Evolutionary conservation across 1,284 basidiomycete species (phyloP).

Genomic region (Fistulina hepatica): DNA sequence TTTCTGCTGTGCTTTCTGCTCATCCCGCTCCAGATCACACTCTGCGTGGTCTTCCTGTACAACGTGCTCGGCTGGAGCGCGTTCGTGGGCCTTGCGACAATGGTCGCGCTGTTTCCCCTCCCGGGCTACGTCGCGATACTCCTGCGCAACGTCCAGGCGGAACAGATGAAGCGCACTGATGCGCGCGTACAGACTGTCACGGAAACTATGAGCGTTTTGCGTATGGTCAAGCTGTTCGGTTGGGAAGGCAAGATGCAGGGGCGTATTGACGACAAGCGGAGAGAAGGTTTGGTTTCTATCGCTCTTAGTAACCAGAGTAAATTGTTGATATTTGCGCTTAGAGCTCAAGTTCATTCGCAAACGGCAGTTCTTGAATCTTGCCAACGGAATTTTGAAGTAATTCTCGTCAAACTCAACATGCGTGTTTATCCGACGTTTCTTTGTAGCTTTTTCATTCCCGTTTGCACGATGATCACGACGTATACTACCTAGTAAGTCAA

Average conservation of each 20-base stretch:
- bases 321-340: too few species aligned
- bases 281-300: too few species aligned
- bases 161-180: constrained; percentile 28
- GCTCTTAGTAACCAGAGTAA: too few species aligned
- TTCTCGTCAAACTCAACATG: constrained; percentile 15
- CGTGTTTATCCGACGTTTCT: not conserved
- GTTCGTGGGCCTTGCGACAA: constrained; percentile 42
- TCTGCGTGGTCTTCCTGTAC: constrained; percentile 27
- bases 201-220: constrained; percentile 40
- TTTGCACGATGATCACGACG: constrained; percentile 14
- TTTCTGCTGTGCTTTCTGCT: constrained; percentile 18
- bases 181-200: constrained; percentile 41
- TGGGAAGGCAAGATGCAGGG: constrained; percentile 49
- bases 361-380: constrained; percentile 32
- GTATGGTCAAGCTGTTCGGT: constrained; percentile 63
- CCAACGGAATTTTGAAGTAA: constrained; percentile 35
- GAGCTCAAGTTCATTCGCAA: constrained; percentile 41
- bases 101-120: constrained; percentile 42
- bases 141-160: constrained; percentile 20
- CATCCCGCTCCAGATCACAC: constrained; percentile 22
- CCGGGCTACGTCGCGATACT: constrained; percentile 33
- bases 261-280: constrained; percentile 38
- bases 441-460: constrained; percentile 13
- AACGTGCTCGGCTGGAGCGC: constrained; percentile 27
- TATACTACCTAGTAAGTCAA: constrained; percentile 12